A percentile compares a stretch with the other conserved stretches of the same genome.
Evolutionary conservation across 2,329 filamentous ascomycete species (phyloP).

Genomic region (Colletotrichum gigasporum): DNA sequence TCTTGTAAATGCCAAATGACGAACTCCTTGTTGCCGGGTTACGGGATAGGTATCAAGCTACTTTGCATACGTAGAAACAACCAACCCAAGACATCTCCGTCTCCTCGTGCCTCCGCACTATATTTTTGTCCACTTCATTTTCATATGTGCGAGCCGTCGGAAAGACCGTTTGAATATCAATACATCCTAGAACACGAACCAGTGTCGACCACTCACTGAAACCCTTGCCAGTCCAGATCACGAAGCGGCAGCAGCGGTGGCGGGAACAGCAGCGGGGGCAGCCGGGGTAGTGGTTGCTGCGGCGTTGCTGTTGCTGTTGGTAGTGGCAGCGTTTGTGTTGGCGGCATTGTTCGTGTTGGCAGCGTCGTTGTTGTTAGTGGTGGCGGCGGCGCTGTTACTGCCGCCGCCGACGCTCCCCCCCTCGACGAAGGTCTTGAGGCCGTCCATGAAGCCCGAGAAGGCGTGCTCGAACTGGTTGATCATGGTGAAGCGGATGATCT

Average conservation of each 20-base stretch:
- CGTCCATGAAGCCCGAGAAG: constrained; percentile 49
- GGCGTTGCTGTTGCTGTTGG: neutral
- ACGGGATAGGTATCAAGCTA: constrained; percentile 31
- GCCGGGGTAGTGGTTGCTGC: neutral
- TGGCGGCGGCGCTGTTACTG: neutral
- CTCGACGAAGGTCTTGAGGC: constrained; percentile 46
- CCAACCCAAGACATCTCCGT: neutral
- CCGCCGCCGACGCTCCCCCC: neutral
- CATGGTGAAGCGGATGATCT: constrained; percentile 43
- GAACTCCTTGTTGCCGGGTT: constrained; percentile 17
- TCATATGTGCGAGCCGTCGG: neutral
- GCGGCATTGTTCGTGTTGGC: neutral
- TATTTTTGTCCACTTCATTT: neutral
- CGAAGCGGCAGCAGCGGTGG: constrained; percentile 17
- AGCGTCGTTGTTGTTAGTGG: neutral
- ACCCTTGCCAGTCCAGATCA: too few species aligned
- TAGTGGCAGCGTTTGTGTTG: neutral
- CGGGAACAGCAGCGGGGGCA: neutral
- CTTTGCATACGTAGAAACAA: constrained; percentile 9
- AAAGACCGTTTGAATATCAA: too few species aligned
- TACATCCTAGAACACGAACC: neutral
- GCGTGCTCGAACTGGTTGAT: constrained; percentile 43
- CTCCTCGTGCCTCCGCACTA: too few species aligned
- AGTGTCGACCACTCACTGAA: too few species aligned
- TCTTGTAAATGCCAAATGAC: neutral